A percentile compares a stretch with the other conserved stretches of the same genome.
Evolutionary conservation across 2,329 filamentous ascomycete species (phyloP).

Genomic region (Nannizziopsis barbatae): DNA sequence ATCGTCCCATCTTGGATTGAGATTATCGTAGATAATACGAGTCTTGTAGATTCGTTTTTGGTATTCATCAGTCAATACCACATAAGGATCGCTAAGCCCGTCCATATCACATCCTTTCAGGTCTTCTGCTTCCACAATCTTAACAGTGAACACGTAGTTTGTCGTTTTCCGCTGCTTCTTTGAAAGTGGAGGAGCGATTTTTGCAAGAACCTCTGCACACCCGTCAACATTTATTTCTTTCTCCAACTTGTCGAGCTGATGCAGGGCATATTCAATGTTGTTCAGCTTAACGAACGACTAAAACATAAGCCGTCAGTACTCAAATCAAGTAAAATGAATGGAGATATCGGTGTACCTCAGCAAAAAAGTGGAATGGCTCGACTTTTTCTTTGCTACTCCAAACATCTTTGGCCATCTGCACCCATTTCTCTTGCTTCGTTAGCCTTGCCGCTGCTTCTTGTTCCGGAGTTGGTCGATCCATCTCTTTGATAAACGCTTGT

Average conservation of each 20-base stretch:
- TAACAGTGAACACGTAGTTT: slow-evolving; percentile 97
- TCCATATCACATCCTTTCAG: slow-evolving; percentile 96
- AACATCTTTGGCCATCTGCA: slow-evolving; percentile 86
- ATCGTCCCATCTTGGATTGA: slow-evolving; percentile 96
- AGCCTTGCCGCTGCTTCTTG: slow-evolving; percentile 68
- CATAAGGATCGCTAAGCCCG: slow-evolving; percentile 89
- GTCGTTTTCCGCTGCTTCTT: slow-evolving; percentile 57
- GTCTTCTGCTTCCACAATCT: slow-evolving; percentile 95
- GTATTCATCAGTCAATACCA: slow-evolving; percentile 93
- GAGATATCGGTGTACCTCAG: slow-evolving; percentile 52
- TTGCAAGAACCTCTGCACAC: slow-evolving; percentile 70
- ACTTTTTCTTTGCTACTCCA: slow-evolving; percentile 87
- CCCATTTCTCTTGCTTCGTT: slow-evolving; percentile 81
- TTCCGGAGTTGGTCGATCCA: slow-evolving; percentile 82
- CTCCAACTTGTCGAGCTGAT: slow-evolving; percentile 83
- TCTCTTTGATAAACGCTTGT: slow-evolving; percentile 72
- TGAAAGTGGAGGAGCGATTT: slow-evolving; percentile 60
- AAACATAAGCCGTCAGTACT: neutral
- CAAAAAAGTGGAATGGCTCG: slow-evolving; percentile 93
- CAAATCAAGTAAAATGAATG: neutral
- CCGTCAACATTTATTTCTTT: slow-evolving; percentile 81
- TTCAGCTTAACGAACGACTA: slow-evolving; percentile 96
- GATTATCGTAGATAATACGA: slow-evolving; percentile 73
- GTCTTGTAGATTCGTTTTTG: slow-evolving; percentile 95
- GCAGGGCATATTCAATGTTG: slow-evolving; percentile 89